A percentile compares a stretch with the other conserved stretches of the same genome.
Conservation (phyloP, 177 flowering plant genomes). For the Vitis hybrid region DNA sequence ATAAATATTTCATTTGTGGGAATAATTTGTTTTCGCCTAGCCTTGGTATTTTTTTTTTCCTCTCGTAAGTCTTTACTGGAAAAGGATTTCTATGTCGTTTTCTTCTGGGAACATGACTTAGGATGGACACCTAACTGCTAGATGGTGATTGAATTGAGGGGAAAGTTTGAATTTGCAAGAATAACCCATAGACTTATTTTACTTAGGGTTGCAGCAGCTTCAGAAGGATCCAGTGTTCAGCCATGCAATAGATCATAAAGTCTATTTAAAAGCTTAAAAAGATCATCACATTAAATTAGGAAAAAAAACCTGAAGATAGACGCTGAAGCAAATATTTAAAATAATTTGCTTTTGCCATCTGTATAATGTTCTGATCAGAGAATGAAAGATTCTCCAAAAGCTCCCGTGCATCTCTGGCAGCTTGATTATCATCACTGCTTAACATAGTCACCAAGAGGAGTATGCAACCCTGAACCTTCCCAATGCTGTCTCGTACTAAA, state of each 20-base stretch:
- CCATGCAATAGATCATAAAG: neutral
- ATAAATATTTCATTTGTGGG: too few species aligned
- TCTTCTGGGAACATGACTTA: too few species aligned
- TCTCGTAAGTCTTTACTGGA: too few species aligned
- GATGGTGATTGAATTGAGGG: too few species aligned
- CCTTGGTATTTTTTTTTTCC: too few species aligned
- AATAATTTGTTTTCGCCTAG: too few species aligned
- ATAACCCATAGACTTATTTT: too few species aligned
- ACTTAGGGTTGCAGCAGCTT: too few species aligned
- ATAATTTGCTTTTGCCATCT: slow-evolving; percentile 75
- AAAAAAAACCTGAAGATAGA: slow-evolving; percentile 57
- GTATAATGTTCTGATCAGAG: slow-evolving; percentile 58
- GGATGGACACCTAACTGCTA: too few species aligned
- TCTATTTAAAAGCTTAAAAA: neutral
- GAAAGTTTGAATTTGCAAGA: too few species aligned
- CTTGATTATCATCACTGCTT: slow-evolving; percentile 46
- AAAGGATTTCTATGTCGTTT: too few species aligned
- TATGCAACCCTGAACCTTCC: slow-evolving; percentile 66
- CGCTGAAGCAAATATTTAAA: slow-evolving; percentile 58
- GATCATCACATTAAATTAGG: neutral
- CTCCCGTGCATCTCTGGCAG: slow-evolving; percentile 50
- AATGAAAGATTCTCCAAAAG: slow-evolving; percentile 63
- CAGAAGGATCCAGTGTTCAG: too few species aligned
- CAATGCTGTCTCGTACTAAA: slow-evolving; percentile 38
- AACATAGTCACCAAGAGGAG: slow-evolving; percentile 62